Evolutionary conservation across 2,329 filamentous ascomycete genomes (phyloP).

Genomic region (Diaporthe nobilis): DNA sequence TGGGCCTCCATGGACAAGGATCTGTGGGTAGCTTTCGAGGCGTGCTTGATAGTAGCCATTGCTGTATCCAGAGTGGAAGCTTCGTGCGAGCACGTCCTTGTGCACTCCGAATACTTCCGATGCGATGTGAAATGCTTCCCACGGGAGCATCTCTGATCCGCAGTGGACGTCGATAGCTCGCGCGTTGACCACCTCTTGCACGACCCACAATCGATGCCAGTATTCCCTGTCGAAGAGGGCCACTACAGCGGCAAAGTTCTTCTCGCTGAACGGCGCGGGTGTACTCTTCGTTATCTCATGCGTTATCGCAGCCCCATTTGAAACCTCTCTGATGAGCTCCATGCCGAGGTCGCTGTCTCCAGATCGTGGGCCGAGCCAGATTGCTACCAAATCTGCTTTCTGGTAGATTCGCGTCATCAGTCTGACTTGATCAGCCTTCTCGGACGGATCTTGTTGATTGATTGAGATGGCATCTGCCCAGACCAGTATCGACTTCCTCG

Average conservation of each 20-base stretch:
- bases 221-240: conserved; percentile 53
- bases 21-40: neutral
- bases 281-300: neutral
- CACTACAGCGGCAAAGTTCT: conserved; percentile 39
- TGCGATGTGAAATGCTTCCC: neutral
- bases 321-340: neutral
- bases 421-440: neutral
- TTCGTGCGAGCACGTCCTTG: neutral
- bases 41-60: neutral
- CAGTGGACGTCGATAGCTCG: conserved; percentile 46
- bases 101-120: neutral
- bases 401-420: conserved; percentile 14
- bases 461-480: conserved; percentile 32
- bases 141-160: conserved; percentile 38
- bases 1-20: neutral
- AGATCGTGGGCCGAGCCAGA: conserved; percentile 18
- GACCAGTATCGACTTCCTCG: neutral
- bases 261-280: neutral
- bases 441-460: neutral
- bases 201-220: conserved; percentile 53
- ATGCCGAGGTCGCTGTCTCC: neutral
- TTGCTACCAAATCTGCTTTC: neutral
- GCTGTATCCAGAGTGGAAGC: neutral
- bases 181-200: conserved; percentile 50
- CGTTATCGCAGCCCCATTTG: neutral